Conservation (phyloP, 1,284 basidiomycete genomes). For the Anthracocystis setariae region DNA sequence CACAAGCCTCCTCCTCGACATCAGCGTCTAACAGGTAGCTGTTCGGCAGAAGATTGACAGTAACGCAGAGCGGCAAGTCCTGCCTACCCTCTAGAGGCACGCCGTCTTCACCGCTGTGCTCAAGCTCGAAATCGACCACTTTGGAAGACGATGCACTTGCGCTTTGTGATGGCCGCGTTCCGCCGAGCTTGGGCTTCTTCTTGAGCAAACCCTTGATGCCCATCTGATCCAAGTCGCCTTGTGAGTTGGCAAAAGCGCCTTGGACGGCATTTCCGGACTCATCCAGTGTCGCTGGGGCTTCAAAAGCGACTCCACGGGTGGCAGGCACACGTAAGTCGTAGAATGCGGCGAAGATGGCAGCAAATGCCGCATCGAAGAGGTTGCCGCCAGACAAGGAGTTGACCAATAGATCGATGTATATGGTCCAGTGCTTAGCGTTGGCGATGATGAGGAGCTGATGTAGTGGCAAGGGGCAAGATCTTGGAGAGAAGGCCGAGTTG, state of each 20-base stretch:
- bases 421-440: constrained; percentile 57
- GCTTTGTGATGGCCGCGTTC: constrained; percentile 4
- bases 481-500: constrained; percentile 41
- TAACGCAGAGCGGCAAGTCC: constrained; percentile 59
- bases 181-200: constrained; percentile 42
- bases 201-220: constrained; percentile 56
- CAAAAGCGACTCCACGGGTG: constrained; percentile 56
- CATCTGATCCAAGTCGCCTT: constrained; percentile 46
- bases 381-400: constrained; percentile 61
- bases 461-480: constrained; percentile 44
- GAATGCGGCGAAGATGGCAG: constrained; percentile 56
- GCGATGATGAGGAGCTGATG: constrained; percentile 57
- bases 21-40: constrained; percentile 58
- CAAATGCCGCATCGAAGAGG: constrained; percentile 59
- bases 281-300: constrained; percentile 45
- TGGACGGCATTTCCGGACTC: constrained; percentile 34
- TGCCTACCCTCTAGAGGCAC: constrained; percentile 41
- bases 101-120: constrained; percentile 56
- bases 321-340: constrained; percentile 55
- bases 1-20: constrained; percentile 54
- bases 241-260: constrained; percentile 34
- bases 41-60: constrained; percentile 53
- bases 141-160: constrained; percentile 18
- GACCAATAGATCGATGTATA: constrained; percentile 59
- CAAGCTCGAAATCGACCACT: constrained; percentile 59